Evolutionary conservation across 805 yeast genomes (phyloP).

Genomic region (Wickerhamomyces bisporus): DNA sequence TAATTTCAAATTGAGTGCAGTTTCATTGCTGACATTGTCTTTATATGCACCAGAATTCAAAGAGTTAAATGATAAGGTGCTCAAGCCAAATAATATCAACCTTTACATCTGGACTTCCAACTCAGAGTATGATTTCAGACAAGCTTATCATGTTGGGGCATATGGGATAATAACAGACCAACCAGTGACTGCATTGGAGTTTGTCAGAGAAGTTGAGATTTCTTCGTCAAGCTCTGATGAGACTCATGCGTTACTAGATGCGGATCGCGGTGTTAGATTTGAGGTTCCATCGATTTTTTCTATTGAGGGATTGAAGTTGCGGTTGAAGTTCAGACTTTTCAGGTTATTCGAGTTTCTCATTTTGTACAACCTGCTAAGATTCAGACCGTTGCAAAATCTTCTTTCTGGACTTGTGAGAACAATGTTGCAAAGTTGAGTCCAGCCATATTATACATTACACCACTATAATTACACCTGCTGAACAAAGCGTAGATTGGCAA

Average conservation of each 20-base stretch:
- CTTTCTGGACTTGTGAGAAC: neutral
- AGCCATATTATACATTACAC: too few relatives aligned
- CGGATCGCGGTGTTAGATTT: neutral
- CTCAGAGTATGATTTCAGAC: constrained; percentile 28
- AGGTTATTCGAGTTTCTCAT: constrained; percentile 19
- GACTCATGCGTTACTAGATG: neutral
- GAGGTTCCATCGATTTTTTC: constrained; percentile 9
- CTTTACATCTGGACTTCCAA: constrained; percentile 53
- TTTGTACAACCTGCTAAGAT: constrained; percentile 7
- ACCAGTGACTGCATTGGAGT: constrained; percentile 21
- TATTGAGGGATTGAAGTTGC: constrained; percentile 1
- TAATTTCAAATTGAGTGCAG: constrained; percentile 47
- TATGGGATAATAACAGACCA: constrained; percentile 40
- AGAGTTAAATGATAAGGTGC: constrained; percentile 21
- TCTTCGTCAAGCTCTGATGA: neutral
- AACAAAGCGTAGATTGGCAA: too few relatives aligned
- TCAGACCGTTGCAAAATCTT: constrained; percentile 7
- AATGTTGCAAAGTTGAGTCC: neutral
- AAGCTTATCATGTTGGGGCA: constrained; percentile 29
- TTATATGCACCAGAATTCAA: constrained; percentile 39
- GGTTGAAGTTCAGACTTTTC: constrained; percentile 8
- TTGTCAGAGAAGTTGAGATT: constrained; percentile 6
- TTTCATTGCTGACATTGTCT: constrained; percentile 42
- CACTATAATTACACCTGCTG: constrained; percentile 1
- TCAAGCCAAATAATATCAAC: constrained; percentile 28